Conservation (phyloP, 805 yeast species). For the Candida suzukii region DNA sequence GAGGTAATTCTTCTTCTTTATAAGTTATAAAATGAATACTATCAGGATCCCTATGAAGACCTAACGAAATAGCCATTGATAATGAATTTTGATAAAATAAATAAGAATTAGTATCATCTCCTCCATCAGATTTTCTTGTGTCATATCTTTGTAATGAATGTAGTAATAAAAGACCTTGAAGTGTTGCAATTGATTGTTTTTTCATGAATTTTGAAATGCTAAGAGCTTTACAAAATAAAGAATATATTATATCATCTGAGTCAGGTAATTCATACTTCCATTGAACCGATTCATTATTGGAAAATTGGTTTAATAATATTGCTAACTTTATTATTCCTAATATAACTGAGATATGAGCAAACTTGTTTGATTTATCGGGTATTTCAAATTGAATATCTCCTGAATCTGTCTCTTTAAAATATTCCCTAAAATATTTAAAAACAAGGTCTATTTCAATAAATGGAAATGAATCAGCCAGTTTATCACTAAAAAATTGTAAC, state of each 20-base stretch:
- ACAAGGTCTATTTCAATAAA: neutral
- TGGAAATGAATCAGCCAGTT: neutral
- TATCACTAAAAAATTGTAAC: neutral
- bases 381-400: neutral
- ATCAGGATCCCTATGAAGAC: conserved; percentile 1
- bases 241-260: neutral
- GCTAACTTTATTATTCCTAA: neutral
- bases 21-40: neutral
- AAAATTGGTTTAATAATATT: neutral
- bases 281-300: neutral
- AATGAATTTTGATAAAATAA: neutral
- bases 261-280: neutral
- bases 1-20: neutral
- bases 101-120: neutral
- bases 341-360: neutral
- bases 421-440: neutral
- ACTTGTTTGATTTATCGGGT: neutral
- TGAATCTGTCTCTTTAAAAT: neutral
- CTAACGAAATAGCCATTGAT: neutral
- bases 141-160: neutral
- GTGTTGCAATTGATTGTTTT: neutral
- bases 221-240: neutral
- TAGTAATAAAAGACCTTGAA: neutral
- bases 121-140: neutral
- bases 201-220: neutral